Conservation (phyloP, 83 land plant species). For the Thuja plicata region DNA sequence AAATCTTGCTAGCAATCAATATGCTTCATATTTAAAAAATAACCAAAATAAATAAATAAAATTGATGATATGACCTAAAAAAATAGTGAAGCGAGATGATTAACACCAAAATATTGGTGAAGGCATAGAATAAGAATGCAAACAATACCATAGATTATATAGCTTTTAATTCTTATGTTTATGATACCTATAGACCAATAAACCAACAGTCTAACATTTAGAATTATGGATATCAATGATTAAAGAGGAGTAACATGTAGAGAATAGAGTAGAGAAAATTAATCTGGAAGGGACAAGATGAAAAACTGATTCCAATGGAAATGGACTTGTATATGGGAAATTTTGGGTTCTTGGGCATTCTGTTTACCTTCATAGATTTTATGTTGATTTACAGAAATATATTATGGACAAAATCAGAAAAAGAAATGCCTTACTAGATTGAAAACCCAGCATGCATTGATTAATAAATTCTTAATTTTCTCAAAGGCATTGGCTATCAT, state of each 20-base stretch:
- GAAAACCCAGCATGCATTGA: too few species aligned
- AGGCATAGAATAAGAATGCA: background rate
- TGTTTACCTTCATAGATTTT: too few species aligned
- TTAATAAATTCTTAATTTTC: too few species aligned
- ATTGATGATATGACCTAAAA: background rate
- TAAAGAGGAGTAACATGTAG: background rate
- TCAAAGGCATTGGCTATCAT: too few species aligned
- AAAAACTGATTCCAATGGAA: too few species aligned
- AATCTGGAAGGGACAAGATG: background rate
- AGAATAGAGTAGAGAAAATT: background rate
- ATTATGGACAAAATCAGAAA: too few species aligned
- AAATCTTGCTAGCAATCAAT: background rate
- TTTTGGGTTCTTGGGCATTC: too few species aligned
- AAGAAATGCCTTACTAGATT: too few species aligned
- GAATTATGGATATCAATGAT: background rate
- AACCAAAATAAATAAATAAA: background rate
- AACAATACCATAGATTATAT: background rate
- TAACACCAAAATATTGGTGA: background rate
- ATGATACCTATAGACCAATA: background rate
- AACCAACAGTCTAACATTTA: background rate
- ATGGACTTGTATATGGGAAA: too few species aligned
- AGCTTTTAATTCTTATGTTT: background rate
- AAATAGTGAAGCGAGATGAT: background rate
- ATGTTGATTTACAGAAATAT: too few species aligned
- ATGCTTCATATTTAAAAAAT: background rate